Evolutionary conservation across 2,329 filamentous ascomycete genomes (phyloP).

Genomic region (Biscogniauxia mediterranea): DNA sequence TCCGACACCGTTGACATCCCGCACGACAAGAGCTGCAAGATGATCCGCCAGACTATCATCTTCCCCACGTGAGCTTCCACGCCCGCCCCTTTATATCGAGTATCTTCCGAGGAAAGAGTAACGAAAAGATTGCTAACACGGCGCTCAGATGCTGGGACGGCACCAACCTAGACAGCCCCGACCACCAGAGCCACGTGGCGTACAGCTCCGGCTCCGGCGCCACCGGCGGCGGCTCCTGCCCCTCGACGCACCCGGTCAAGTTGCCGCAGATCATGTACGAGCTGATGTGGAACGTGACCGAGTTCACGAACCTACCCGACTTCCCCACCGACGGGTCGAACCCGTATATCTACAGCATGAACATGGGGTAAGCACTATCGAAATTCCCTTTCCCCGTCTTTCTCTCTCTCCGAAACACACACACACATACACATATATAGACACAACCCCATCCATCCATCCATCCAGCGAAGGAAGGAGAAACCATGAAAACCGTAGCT

Average conservation of each 20-base stretch:
- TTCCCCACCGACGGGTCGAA: constrained; percentile 44
- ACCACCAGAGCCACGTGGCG: constrained; percentile 47
- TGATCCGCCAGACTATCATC: constrained; percentile 53
- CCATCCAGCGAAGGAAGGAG: no score
- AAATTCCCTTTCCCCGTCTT: background rate
- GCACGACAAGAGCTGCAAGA: constrained; percentile 44
- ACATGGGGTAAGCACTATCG: constrained; percentile 35
- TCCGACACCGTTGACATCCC: constrained; percentile 51
- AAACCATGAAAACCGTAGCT: no score
- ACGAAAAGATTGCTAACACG: background rate
- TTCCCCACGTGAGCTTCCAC: constrained; percentile 40
- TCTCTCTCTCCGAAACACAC: no score
- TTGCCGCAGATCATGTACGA: constrained; percentile 50
- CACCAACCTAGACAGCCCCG: constrained; percentile 45
- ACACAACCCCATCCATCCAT: no score
- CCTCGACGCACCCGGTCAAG: constrained; percentile 44
- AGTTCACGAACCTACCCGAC: constrained; percentile 41
- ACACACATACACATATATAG: no score
- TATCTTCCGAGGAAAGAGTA: background rate
- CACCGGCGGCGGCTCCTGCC: constrained; percentile 46
- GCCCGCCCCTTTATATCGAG: background rate
- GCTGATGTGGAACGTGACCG: constrained; percentile 45
- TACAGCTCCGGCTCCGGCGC: constrained; percentile 45
- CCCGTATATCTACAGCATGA: constrained; percentile 45
- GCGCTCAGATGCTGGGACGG: constrained; percentile 48